These are phyloP conservation scores for Lithospermum erythrorhizon DNA, from an alignment of 257 asterid species.

Conservation along the genomic window DNA sequence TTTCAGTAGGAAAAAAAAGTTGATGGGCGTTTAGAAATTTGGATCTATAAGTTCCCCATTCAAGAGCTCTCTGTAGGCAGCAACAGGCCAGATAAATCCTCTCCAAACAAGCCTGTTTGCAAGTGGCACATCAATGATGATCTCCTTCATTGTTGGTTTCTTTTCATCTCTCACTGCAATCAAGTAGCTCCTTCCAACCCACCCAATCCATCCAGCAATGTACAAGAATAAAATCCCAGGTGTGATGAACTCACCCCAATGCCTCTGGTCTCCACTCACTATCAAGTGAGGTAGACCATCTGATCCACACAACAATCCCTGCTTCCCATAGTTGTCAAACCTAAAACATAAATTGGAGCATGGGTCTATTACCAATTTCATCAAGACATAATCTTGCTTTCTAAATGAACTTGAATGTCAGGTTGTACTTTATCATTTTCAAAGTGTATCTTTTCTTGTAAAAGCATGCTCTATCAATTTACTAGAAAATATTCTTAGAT, in stretches of 20 bases:
- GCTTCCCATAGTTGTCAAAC: conserved; percentile 78
- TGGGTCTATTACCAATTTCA: not conserved
- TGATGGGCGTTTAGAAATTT: conserved; percentile 28
- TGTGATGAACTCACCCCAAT: conserved; percentile 96
- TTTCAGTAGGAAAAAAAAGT: not conserved
- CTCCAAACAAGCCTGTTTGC: conserved; percentile 69
- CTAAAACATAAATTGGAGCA: conserved; percentile 19
- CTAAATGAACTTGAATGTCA: no score
- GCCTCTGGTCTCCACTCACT: conserved; percentile 94
- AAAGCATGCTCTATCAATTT: no score
- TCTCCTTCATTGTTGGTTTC: conserved; percentile 87
- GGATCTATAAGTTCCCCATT: conserved; percentile 92
- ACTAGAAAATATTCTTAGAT: no score
- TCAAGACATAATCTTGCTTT: no score
- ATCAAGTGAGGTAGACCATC: conserved; percentile 94
- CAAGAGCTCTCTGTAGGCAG: conserved; percentile 86
- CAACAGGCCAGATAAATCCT: conserved; percentile 95
- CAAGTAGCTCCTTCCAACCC: conserved; percentile 95
- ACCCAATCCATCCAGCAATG: conserved; percentile 97
- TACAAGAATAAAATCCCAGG: conserved; percentile 84
- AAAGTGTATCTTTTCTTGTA: no score
- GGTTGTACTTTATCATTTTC: no score
- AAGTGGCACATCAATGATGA: conserved; percentile 92
- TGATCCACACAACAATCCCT: conserved; percentile 81
- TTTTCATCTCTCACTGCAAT: conserved; percentile 82